A percentile compares a stretch with the other conserved stretches of the same genome.
phyloP scores from a whole-genome alignment of 1,284 basidiomycete species.

The Anthracocystis setariae region DNA sequence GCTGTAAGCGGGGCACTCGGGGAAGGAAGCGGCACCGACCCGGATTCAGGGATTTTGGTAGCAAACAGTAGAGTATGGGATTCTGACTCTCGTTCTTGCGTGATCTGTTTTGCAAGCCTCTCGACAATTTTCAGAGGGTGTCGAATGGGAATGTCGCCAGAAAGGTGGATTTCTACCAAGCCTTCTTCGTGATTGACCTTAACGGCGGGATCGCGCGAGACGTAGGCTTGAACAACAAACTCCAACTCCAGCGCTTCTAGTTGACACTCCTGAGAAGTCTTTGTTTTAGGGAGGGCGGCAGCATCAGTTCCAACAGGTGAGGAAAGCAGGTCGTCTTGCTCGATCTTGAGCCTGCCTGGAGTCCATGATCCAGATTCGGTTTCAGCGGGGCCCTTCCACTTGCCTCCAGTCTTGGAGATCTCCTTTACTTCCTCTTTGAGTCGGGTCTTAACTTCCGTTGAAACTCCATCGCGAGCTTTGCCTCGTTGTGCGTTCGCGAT shows the following conservation, averaged over 20 bases:
- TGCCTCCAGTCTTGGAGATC: conserved; percentile 35
- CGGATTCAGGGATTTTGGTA: conserved; percentile 25
- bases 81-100: conserved; percentile 5
- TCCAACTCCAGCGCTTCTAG: conserved; percentile 45
- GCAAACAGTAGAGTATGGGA: conserved; percentile 22
- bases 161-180: conserved; percentile 42
- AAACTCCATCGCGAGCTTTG: conserved; percentile 50
- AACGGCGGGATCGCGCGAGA: conserved; percentile 39
- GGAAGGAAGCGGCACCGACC: conserved; percentile 25
- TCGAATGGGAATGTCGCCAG: conserved; percentile 41
- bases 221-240: conserved; percentile 43
- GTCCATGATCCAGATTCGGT: conserved; percentile 25
- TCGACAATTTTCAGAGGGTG: conserved; percentile 41
- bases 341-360: conserved; percentile 34
- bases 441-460: conserved; percentile 44
- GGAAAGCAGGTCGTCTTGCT: conserved; percentile 28
- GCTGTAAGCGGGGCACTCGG: conserved; percentile 28
- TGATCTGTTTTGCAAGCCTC: conserved; percentile 35
- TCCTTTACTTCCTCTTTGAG: conserved; percentile 58
- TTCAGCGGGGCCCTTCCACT: conserved; percentile 33
- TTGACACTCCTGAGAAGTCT: conserved; percentile 37
- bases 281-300: conserved; percentile 4
- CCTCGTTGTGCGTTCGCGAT: conserved; percentile 56
- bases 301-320: conserved; percentile 20
- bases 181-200: conserved; percentile 35